Base-by-base conservation (phyloP, 176 grass and related monocot genomes). In the Neostapfia colusana region DNA sequence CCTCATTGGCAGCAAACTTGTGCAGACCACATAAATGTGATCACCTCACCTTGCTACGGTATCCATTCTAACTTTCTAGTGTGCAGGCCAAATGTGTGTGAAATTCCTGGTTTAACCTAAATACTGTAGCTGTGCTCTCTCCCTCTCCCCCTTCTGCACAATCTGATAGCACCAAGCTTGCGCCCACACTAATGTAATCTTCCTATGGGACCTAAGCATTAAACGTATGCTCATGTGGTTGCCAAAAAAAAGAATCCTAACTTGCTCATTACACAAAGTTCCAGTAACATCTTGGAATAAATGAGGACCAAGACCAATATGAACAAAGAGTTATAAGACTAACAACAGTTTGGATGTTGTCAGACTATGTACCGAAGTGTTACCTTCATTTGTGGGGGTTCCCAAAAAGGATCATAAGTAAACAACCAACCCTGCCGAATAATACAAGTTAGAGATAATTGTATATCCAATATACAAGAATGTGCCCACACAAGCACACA, bases 381-480 rank as follows among this genome's bases (percentile, higher is more conserved):
- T 58, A 96, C 89, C 89, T 96, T 96, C 93, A 96, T 96, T 70
- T 92, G 93, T 31, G 84, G 93, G 42, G 93, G 89, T 70, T 92
- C 43, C 93, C 93, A 96, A 70, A 96, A 96, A 83, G 93, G 87
- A 76, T 92, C 93, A 72, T 96, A 96, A 45, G 85, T 86, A 87
- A 96, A 96, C 78, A 96, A 39, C 93, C 93, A 96, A 72, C 93
- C 93, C 89, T 96, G 76, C 40, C 80, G 21, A 23, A 43, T 65
- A 26, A 82, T 35, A 58, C 10, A 72, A 72, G 48, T 79, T 63
- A 90, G 44, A 8, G 6, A 81, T 37, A 68, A 31, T 73, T 60
- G 35, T 20, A 55, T 78, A 68, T 64, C 55, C 12, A 66, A 58
- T 31, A 41, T 31, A 31, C 17, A 82, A 79, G 15, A 14, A 49